A percentile compares a stretch with the other conserved stretches of the same genome.
Conservation (phyloP, 768 basidiomycete genomes). For the Lactifluus volemus region DNA sequence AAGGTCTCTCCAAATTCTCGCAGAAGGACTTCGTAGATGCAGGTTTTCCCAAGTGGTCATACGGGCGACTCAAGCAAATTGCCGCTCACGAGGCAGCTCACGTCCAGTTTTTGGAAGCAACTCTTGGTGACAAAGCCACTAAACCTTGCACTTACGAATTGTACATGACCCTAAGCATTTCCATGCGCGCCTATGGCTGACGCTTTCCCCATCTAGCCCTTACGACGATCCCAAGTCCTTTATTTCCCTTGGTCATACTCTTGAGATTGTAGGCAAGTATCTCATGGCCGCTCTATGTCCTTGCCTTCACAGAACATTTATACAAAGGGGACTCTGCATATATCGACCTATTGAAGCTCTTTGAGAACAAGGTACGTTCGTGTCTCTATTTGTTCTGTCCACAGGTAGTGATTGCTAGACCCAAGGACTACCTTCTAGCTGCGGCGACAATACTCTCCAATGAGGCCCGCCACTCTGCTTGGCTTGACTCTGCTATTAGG, state of each 20-base stretch:
- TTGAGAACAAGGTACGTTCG: constrained; percentile 35
- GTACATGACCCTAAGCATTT: constrained; percentile 11
- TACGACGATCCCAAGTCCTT: constrained; percentile 41
- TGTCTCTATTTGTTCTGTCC: constrained; percentile 21
- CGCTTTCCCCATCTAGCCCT: constrained; percentile 26
- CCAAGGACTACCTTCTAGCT: constrained; percentile 37
- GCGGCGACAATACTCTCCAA: constrained; percentile 49
- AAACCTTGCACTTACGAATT: constrained; percentile 35
- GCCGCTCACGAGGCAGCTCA: constrained; percentile 35
- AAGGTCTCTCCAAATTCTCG: constrained; percentile 30
- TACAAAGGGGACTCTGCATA: constrained; percentile 38
- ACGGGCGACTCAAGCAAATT: constrained; percentile 30
- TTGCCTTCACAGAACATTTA: neutral
- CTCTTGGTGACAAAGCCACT: constrained; percentile 30
- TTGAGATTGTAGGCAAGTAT: constrained; percentile 42
- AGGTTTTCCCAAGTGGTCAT: constrained; percentile 31
- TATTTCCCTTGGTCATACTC: constrained; percentile 37
- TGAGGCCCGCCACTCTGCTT: constrained; percentile 57
- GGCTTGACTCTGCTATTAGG: constrained; percentile 45
- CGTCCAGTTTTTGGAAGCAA: constrained; percentile 29
- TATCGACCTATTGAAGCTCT: constrained; percentile 41
- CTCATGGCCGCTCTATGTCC: neutral
- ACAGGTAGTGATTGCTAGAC: neutral
- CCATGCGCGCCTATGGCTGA: neutral
- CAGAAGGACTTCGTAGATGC: constrained; percentile 30